Evolutionary conservation across 164 flowering plant species (phyloP), one percentile per base, ranked within the genome.

Genomic region (Piper longum): DNA sequence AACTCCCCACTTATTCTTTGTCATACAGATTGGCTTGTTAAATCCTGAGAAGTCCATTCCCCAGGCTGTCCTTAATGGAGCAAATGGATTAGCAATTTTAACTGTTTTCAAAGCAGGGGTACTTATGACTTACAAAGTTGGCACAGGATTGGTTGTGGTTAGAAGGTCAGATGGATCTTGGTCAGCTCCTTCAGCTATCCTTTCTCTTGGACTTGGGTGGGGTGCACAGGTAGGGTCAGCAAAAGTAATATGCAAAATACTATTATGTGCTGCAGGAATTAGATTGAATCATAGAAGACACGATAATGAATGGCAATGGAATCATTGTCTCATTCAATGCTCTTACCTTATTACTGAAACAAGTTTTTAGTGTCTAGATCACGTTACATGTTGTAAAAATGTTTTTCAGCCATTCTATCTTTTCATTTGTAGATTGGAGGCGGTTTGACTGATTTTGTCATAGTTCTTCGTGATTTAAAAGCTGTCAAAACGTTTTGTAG

Each of bases 401-500:
- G 9, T 2, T 1, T 55, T 55, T 17, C 39, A 11, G 43, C 39
- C 14, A 9, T 61, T 61, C 16, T 16, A 14, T 44, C 18, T 16
- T n/a, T 5, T n/a, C 44, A 26, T 52, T 26, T 52, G 57, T 75
- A 87, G 95, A 75, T 86, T 70, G 99, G 99, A 36, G 96, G 91
- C 64, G 96, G 90, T 77, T 86, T 95, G 57, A 85, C 83, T 77
- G 99, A 95, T 77, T 90, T 84, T 73, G 80, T 90, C 59, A 76
- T 90, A 67, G 95, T 95, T 71, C 85, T 95, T 42, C 97, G 83
- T 72, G 88, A 86, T 71, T 70, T 65, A 5, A 83, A 81, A 76
- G 99, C 99, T 69, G 99, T 95, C 69, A 95, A 88, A 74, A 85
- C 99, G 64, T 93, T 93, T 71, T 84, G 91, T 68, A 88, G 99